Conservation (phyloP, 2,329 filamentous ascomycete species). For the Fusarium liriodendri region DNA sequence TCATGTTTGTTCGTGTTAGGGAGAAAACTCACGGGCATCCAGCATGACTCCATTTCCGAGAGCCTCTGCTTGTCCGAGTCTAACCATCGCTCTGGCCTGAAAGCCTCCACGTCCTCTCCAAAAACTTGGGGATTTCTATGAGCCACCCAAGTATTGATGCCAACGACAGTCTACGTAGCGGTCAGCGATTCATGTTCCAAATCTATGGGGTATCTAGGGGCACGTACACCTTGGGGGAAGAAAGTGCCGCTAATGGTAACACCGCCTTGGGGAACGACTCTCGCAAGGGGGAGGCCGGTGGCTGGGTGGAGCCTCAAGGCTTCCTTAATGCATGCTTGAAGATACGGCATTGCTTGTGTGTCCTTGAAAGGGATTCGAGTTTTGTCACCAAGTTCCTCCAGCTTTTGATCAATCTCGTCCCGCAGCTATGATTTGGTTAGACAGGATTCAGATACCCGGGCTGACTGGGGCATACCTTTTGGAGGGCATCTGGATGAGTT, state of each 20-base stretch:
- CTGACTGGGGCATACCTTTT: background rate
- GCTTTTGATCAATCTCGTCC: constrained; percentile 1
- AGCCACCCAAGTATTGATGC: constrained; percentile 55
- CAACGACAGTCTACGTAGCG: constrained; percentile 50
- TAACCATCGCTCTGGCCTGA: constrained; percentile 61
- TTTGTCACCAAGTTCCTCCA: background rate
- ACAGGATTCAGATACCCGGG: background rate
- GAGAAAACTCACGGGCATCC: background rate
- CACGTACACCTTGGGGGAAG: constrained; percentile 37
- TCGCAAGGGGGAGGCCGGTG: constrained; percentile 58
- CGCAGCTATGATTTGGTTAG: background rate
- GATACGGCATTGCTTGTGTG: constrained; percentile 57
- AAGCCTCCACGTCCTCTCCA: constrained; percentile 57
- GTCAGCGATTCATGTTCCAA: constrained; percentile 29
- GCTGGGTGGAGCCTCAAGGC: constrained; percentile 61
- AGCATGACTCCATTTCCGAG: constrained; percentile 2
- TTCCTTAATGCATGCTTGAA: constrained; percentile 65
- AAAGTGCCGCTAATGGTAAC: constrained; percentile 49
- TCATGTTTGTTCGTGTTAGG: too few species aligned
- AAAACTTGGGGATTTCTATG: constrained; percentile 54
- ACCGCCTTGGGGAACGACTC: constrained; percentile 58
- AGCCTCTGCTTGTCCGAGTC: background rate
- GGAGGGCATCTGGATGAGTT: constrained; percentile 38
- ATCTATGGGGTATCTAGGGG: too few species aligned
- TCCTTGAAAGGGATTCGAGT: constrained; percentile 49